Conservation (phyloP, 352 stramenopile species). For the Pythium oligandrum region DNA sequence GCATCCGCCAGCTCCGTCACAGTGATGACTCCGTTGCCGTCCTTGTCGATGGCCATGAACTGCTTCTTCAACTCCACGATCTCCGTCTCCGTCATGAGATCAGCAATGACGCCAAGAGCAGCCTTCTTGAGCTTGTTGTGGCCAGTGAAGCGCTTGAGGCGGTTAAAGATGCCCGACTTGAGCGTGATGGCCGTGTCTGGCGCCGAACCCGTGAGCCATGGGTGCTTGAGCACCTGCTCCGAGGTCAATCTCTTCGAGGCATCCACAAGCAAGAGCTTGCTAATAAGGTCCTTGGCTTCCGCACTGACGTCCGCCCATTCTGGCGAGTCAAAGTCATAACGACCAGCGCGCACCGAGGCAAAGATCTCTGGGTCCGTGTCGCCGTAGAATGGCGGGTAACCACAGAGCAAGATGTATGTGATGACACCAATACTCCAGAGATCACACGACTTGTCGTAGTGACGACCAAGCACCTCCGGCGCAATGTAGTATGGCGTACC, state of each 20-base stretch:
- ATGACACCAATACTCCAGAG: slow-evolving; percentile 96
- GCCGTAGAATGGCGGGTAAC: slow-evolving; percentile 96
- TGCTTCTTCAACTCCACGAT: slow-evolving; percentile 85
- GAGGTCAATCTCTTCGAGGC: slow-evolving; percentile 90
- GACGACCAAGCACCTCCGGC: slow-evolving; percentile 90
- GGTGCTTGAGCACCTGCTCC: slow-evolving; percentile 79
- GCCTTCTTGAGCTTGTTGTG: slow-evolving; percentile 91
- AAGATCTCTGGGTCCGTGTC: slow-evolving; percentile 92
- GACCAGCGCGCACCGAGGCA: slow-evolving; percentile 63
- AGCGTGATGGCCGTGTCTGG: slow-evolving; percentile 70
- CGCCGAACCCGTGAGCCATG: slow-evolving; percentile 79
- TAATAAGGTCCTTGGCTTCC: slow-evolving; percentile 94
- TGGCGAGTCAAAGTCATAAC: slow-evolving; percentile 84
- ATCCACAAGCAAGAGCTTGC: slow-evolving; percentile 91
- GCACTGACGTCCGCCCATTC: slow-evolving; percentile 81
- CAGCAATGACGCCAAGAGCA: slow-evolving; percentile 80
- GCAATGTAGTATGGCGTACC: slow-evolving; percentile 96
- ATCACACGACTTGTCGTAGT: slow-evolving; percentile 96
- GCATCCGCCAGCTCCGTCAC: slow-evolving; percentile 83
- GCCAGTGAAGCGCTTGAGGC: slow-evolving; percentile 83
- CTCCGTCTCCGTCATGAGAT: slow-evolving; percentile 77
- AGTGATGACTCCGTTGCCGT: slow-evolving; percentile 88
- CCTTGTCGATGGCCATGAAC: slow-evolving; percentile 83
- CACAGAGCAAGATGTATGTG: slow-evolving; percentile 94
- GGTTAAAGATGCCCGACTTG: slow-evolving; percentile 83